Evolutionary conservation across 306 rosid species (phyloP), one percentile per base, ranked within the genome.

Genomic region (Medicago ruthenica): DNA sequence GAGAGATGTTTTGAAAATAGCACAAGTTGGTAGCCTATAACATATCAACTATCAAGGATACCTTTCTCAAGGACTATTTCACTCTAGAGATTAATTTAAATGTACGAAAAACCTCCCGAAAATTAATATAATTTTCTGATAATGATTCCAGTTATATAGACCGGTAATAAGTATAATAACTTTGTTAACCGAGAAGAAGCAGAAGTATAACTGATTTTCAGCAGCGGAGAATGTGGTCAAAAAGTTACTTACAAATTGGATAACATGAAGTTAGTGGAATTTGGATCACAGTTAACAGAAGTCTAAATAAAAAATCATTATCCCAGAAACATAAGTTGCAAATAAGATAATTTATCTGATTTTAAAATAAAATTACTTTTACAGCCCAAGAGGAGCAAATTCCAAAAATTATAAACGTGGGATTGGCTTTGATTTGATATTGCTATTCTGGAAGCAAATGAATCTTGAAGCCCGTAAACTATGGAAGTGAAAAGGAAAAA

Each of bases 391-490:
- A 5, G 15, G 64, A 58, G n/a, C 6, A 63, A 62, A 24, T 51
- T 63, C 16, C 34, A 48, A 47, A 31, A 47, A 24, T 4, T 21
- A 42, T 27, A 31, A 34, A 62, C 50, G 37, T 42, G 70, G n/a
- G 67, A 7, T 54, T 22, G 24, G 22, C 42, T 34, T 76, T 59
- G 61, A 48, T 75, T 34, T 62, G 79, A 42, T 34, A 39, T 9
- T 36, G 72, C 54, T 63, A 34, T 75, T 64, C 53, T 42, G 10
- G 63, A 22, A 57, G 41, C 37, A 66, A 27, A 24, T 55, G 18
- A 80, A 34, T 22, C 54, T 73, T 3, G 8, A 36, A 62, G 44
- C 13, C 73, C 13, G 70, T 20, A 67, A 80, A 55, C 14, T 16
- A 18, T 16, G 67, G 14, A 71, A 51, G 73, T 24, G 21, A 62